Conservation (phyloP, 257 asterid species). For the Petrea volubilis region DNA sequence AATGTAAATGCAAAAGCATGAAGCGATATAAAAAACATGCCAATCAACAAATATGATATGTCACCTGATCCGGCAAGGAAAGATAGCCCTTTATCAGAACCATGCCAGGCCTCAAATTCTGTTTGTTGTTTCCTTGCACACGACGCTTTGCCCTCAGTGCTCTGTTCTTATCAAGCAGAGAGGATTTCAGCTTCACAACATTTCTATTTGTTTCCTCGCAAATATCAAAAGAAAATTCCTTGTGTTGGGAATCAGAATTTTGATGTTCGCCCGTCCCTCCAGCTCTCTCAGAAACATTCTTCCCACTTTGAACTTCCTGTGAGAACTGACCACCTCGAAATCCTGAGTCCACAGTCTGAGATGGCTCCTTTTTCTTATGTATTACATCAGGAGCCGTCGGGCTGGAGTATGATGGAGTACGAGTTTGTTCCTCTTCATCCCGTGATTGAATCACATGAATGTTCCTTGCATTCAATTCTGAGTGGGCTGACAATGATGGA, state of each 20-base stretch:
- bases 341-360: neutral
- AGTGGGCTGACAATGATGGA: constrained; percentile 3
- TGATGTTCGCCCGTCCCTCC: constrained; percentile 21
- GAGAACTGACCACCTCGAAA: constrained; percentile 12
- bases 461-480: constrained; percentile 18
- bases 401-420: constrained; percentile 1
- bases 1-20: neutral
- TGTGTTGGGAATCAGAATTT: constrained; percentile 25
- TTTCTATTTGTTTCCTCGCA: constrained; percentile 36
- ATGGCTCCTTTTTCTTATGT: neutral
- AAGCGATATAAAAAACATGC: neutral
- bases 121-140: constrained; percentile 33
- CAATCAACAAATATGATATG: neutral
- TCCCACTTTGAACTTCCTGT: constrained; percentile 28
- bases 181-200: constrained; percentile 35
- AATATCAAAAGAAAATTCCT: constrained; percentile 47
- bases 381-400: neutral
- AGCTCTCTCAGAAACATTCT: constrained; percentile 23
- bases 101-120: constrained; percentile 65
- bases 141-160: constrained; percentile 46
- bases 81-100: constrained; percentile 60
- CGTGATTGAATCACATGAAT: neutral
- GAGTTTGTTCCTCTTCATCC: constrained; percentile 8
- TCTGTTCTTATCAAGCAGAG: constrained; percentile 46
- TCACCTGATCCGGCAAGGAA: constrained; percentile 63